Evolutionary conservation across 352 stramenopile genomes (phyloP).

Genomic region (Aphanomyces stellatus): DNA sequence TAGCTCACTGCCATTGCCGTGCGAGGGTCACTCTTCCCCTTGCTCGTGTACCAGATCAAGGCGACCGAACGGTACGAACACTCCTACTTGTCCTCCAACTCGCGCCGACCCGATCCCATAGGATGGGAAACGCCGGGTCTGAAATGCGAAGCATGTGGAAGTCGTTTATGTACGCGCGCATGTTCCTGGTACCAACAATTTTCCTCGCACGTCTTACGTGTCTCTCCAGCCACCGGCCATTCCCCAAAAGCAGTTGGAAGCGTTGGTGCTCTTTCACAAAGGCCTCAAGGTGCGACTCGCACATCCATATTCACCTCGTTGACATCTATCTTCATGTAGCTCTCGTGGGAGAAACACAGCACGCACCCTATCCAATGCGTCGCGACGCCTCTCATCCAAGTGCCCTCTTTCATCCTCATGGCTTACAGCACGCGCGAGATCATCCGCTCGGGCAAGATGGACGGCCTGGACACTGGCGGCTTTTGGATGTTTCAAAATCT

Average conservation of each 20-base stretch:
- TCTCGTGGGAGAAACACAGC: constrained; percentile 68
- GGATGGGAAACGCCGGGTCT: constrained; percentile 38
- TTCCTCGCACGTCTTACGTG: neutral
- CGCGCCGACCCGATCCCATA: constrained; percentile 1
- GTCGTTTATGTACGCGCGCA: constrained; percentile 62
- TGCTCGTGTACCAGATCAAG: constrained; percentile 66
- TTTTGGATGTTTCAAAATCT: constrained; percentile 62
- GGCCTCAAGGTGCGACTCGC: constrained; percentile 29
- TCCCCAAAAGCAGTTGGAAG: constrained; percentile 38
- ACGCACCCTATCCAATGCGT: constrained; percentile 58
- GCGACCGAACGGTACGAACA: constrained; percentile 48
- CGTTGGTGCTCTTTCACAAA: constrained; percentile 38
- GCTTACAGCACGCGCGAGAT: constrained; percentile 69
- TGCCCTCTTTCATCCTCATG: constrained; percentile 63
- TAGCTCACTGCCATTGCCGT: constrained; percentile 55
- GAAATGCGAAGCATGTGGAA: constrained; percentile 63
- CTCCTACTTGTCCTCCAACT: neutral
- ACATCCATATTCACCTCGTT: neutral
- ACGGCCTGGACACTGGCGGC: constrained; percentile 48
- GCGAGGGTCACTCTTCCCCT: constrained; percentile 54
- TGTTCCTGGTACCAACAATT: constrained; percentile 42
- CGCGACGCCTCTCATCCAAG: constrained; percentile 51
- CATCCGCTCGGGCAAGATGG: constrained; percentile 58
- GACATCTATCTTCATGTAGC: constrained; percentile 9
- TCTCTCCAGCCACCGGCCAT: constrained; percentile 30